Base-by-base conservation (phyloP, 768 basidiomycete genomes). In the Collybiopsis confluens region DNA sequence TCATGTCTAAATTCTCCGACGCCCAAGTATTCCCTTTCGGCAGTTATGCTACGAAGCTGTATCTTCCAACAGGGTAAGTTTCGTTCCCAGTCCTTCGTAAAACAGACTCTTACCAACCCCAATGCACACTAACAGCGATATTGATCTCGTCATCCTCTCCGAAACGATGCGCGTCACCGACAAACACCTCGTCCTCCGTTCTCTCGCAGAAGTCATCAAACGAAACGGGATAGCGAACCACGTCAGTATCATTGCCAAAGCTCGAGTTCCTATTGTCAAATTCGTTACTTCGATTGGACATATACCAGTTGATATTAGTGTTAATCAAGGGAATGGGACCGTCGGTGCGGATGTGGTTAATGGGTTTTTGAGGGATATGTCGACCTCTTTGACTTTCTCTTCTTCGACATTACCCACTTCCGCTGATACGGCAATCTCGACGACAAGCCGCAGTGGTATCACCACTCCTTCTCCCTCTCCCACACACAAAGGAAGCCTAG, bases 211-310 rank as follows among this genome's bases (percentile, higher is more conserved):
- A 63, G 79, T 86, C 30, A 73, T 99, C 55, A 86, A 88, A 63
- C 81, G 80, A 30, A 78, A 83, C 1, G 74, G 81, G 8, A 85
- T 98, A 55, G 91, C 94, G 1, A 64, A 79, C 47, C 81, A 84
- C 41, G 89, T 98, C 36, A 86, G 87, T 26, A 85, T 98, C 67
- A 93, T 99, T 59, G 85, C 87, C 26, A 92, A 86, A 74, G 95
- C 97, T 50, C 90, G 86, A 70, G 95, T 98, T 6, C 97, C 97
- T 27, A 98, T 99, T 66, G 79, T 99, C 69, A 99, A 99, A 71
- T 97, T 98, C 65, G 73, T 89, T 52, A 92, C 95, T 2, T 78
- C 74, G 8, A 80, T 85, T 57, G 94, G 90, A 20, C 23, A 45
- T 18, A 49, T 52, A 7, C 50, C 50, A 3, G 50, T 52, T 24